Evolutionary conservation across 495 filamentous ascomycete species (phyloP), one percentile per base, ranked within the genome.

Genomic region (Penicillium taxi): DNA sequence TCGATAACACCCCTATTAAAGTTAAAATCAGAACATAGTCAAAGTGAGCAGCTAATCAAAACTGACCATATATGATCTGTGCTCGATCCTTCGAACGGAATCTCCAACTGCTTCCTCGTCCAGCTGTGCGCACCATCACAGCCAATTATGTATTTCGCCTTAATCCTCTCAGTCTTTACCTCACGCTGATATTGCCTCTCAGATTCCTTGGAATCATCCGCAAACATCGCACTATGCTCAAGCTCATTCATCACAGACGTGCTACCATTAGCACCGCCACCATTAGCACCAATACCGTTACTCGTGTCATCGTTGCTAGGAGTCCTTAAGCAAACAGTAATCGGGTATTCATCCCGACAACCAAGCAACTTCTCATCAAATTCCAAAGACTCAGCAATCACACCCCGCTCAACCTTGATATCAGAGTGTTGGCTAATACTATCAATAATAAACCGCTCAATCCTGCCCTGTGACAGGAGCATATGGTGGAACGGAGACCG

Each of bases 51-150:
- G 6, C 2, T n/a, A 27, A 16, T 16, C 12, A 13, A 18, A 8
- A 36, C 52, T 26, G 17, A 63, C 75, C 77, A 81, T 24, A 80
- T 59, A 50, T 61, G 72, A 38, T 84, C 77, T 0, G 75, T 80
- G 29, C 64, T 64, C 24, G 78, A 73, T 4, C 79, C 79, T 34
- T 74, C 61, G 38, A 78, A 56, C 8, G 66, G 54, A 25, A 74
- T 73, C 4, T 68, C 65, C 3, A 82, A 52, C 26, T 75, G 69
- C 44, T 63, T 64, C 22, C 79, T 58, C 1, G 73, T 72, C 80
- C 79, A 82, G 31, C 68, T 72, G 42, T 77, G 77, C 2, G 77
- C 78, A 1, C 78, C 78, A 53, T 84, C 80, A 34, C 71, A 77
- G 2, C 79, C 79, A n/a, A 82, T 67, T 29, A 84, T 55, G 42